Percentiles rank a stretch among this genome's conserved stretches.
Conservation (phyloP, 1,284 basidiomycete genomes). For the Bjerkandera adusta region DNA sequence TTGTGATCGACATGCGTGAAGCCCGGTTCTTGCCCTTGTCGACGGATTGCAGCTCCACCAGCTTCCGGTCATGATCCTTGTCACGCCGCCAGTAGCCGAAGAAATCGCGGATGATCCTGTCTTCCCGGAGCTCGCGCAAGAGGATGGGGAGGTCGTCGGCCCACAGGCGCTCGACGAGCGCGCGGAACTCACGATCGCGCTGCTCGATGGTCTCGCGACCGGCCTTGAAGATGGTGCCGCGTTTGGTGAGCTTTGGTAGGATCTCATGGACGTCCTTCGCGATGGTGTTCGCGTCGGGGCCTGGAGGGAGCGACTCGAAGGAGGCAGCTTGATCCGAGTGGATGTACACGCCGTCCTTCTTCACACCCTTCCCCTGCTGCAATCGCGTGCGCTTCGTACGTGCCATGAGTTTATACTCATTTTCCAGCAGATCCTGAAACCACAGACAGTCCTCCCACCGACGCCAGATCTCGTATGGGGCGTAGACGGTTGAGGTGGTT, state of each 20-base stretch:
- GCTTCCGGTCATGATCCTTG: conserved; percentile 52
- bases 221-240: conserved; percentile 66
- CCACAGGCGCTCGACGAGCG: conserved; percentile 58
- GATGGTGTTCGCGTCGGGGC: conserved; percentile 69
- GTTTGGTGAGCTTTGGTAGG: conserved; percentile 66
- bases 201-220: conserved; percentile 65
- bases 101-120: conserved; percentile 63
- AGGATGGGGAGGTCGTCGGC: conserved; percentile 59
- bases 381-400: conserved; percentile 63
- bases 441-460: conserved; percentile 78
- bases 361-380: conserved; percentile 67
- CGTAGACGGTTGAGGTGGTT: conserved; percentile 28
- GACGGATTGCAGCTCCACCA: not conserved
- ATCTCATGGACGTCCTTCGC: conserved; percentile 62
- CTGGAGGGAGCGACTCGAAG: conserved; percentile 82
- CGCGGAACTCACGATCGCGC: conserved; percentile 55
- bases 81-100: conserved; percentile 76
- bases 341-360: conserved; percentile 69
- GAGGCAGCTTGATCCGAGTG: conserved; percentile 69
- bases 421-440: conserved; percentile 68
- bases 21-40: conserved; percentile 13
- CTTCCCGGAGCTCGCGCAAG: conserved; percentile 60
- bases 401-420: conserved; percentile 59
- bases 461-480: conserved; percentile 71
- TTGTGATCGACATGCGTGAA: conserved; percentile 29